These are phyloP conservation scores for Penicillium coffeae DNA, from an alignment of 495 filamentous ascomycete genomes.

Conservation along the genomic window DNA sequence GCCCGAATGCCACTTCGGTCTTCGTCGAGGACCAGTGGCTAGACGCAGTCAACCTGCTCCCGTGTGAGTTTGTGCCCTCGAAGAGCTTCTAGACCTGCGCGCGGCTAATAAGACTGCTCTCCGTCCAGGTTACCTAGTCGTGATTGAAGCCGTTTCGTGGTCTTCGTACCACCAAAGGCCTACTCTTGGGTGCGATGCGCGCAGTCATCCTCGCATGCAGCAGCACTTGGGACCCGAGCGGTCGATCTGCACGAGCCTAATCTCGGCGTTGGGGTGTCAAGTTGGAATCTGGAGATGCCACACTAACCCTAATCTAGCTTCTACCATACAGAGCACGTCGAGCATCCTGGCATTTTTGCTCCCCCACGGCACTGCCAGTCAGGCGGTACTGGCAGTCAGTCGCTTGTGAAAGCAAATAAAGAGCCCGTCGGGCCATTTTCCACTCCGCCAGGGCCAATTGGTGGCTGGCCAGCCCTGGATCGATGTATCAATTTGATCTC, in stretches of 20 bases:
- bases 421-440: not conserved
- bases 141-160: slow-evolving; percentile 2
- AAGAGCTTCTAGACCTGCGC: not conserved
- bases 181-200: slow-evolving; percentile 3
- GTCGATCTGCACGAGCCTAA: slow-evolving; percentile 3
- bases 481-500: slow-evolving; percentile 13
- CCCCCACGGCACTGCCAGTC: too few relatives aligned
- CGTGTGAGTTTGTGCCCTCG: not conserved
- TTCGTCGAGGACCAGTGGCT: not conserved
- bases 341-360: not conserved
- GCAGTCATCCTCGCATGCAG: not conserved
- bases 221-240: slow-evolving; percentile 4
- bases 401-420: too few relatives aligned
- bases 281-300: not conserved
- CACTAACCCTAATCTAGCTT: not conserved
- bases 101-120: slow-evolving; percentile 1
- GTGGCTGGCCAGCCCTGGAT: slow-evolving; percentile 7
- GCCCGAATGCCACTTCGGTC: slow-evolving; percentile 12
- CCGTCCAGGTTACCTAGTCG: not conserved
- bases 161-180: slow-evolving; percentile 3
- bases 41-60: slow-evolving; percentile 2
- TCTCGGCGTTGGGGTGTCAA: not conserved
- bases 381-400: not conserved
- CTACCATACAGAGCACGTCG: not conserved
- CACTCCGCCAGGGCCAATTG: not conserved